phyloP scores from a whole-genome alignment of 495 filamentous ascomycete species.

The Penicillium atrosanguineum region DNA sequence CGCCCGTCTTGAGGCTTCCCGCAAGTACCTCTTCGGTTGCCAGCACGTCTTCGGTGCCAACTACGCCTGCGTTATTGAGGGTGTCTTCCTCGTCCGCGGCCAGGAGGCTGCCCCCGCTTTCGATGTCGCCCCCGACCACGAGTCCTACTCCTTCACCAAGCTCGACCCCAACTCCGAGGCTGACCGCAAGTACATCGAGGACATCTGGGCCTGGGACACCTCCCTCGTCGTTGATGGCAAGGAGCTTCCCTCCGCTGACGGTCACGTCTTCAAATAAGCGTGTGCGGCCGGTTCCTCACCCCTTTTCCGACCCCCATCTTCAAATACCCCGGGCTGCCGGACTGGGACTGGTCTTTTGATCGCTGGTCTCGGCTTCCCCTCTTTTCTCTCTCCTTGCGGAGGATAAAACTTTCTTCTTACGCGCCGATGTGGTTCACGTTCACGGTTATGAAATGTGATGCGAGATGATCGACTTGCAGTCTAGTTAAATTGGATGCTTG shows the following conservation, averaged over 20 bases:
- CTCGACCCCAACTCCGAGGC: slow-evolving; percentile 81
- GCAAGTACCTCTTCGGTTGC: slow-evolving; percentile 97
- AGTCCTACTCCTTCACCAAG: slow-evolving; percentile 95
- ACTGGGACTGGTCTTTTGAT: slow-evolving; percentile 3
- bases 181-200: slow-evolving; percentile 80
- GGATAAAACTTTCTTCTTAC: slow-evolving; percentile 14
- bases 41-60: slow-evolving; percentile 83
- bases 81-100: slow-evolving; percentile 92
- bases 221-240: slow-evolving; percentile 75
- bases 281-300: slow-evolving; percentile 14
- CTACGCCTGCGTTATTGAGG: slow-evolving; percentile 84
- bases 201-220: slow-evolving; percentile 88
- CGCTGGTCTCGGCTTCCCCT: slow-evolving; percentile 10
- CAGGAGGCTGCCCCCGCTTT: slow-evolving; percentile 85
- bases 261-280: slow-evolving; percentile 98
- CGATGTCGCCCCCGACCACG: slow-evolving; percentile 93
- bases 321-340: slow-evolving; percentile 23
- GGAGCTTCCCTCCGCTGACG: slow-evolving; percentile 73
- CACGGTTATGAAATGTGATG: slow-evolving; percentile 34
- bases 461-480: slow-evolving; percentile 26
- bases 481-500: not conserved
- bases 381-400: slow-evolving; percentile 5
- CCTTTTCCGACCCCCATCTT: slow-evolving; percentile 10
- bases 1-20: slow-evolving; percentile 91
- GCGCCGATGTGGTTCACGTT: slow-evolving; percentile 32